These are phyloP conservation scores for Colletotrichum eremochloae DNA, from an alignment of 2,329 filamentous ascomycete species.

Conservation along the genomic window DNA sequence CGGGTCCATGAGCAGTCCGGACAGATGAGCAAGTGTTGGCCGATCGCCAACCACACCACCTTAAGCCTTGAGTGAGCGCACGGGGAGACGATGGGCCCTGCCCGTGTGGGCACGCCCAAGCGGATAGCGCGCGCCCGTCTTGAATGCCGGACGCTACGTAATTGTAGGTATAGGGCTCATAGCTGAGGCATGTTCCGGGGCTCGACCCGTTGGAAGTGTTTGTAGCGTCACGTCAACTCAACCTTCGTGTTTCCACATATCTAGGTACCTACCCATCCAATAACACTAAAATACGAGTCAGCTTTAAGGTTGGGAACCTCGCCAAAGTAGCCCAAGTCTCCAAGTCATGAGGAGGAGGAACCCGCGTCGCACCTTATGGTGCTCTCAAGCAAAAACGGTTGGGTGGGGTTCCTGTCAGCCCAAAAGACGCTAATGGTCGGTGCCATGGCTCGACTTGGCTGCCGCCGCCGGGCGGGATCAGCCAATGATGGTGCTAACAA, in stretches of 20 bases:
- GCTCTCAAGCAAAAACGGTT: not conserved
- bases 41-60: not conserved
- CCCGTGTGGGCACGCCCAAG: too few species aligned
- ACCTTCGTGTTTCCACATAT: not conserved
- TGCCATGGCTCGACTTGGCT: conserved; percentile 6
- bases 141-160: too few species aligned
- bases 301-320: too few species aligned
- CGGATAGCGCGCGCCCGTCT: too few species aligned
- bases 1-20: not conserved
- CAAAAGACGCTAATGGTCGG: not conserved
- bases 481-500: conserved; percentile 24
- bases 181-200: too few species aligned
- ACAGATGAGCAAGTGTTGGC: not conserved
- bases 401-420: not conserved
- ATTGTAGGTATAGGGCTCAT: too few species aligned
- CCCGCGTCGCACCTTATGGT: not conserved
- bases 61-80: too few species aligned
- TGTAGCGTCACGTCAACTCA: too few species aligned
- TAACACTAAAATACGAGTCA: too few species aligned
- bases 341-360: not conserved
- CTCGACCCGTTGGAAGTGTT: too few species aligned
- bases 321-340: too few species aligned
- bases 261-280: not conserved
- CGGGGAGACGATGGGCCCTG: too few species aligned
- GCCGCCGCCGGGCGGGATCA: conserved; percentile 1